phyloP scores from a whole-genome alignment of 306 rosid genomes.

The Dryas drummondii region DNA sequence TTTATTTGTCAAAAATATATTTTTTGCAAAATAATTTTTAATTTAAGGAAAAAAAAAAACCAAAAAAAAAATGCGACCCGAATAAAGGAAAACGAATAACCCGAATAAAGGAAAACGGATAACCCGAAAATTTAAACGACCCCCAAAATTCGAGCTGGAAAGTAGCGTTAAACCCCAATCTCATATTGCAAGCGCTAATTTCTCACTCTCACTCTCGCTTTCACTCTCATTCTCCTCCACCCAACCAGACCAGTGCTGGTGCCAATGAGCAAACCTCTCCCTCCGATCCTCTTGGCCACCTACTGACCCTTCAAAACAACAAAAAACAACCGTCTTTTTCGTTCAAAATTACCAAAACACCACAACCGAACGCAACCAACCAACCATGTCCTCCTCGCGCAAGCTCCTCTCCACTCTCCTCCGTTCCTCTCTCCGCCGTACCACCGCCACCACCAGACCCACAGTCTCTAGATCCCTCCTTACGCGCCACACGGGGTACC shows the following conservation, averaged over 20 bases:
- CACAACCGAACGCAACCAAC: background rate
- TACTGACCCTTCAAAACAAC: background rate
- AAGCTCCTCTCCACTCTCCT: conserved; percentile 49
- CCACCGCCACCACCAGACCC: conserved; percentile 25
- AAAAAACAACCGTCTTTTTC: background rate
- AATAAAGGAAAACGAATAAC: background rate
- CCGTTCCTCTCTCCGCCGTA: conserved; percentile 42
- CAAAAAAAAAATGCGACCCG: background rate
- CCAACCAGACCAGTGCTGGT: background rate
- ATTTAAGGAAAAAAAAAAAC: background rate
- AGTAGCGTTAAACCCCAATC: background rate
- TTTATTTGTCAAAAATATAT: too few species aligned
- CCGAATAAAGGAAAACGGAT: background rate
- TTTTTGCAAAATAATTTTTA: too few species aligned
- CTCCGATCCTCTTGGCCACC: background rate
- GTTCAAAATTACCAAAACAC: background rate
- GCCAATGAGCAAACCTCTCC: background rate
- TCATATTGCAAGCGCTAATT: background rate
- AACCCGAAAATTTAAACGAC: conserved; percentile 1
- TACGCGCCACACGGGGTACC: conserved; percentile 42
- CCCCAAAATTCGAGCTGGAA: background rate
- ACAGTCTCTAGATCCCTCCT: conserved; percentile 4
- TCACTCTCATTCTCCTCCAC: background rate
- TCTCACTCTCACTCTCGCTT: background rate
- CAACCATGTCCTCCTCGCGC: conserved; percentile 34